These are phyloP conservation scores for Xylaria sp. DNA, from an alignment of 2,329 filamentous ascomycete genomes.

Conservation along the genomic window DNA sequence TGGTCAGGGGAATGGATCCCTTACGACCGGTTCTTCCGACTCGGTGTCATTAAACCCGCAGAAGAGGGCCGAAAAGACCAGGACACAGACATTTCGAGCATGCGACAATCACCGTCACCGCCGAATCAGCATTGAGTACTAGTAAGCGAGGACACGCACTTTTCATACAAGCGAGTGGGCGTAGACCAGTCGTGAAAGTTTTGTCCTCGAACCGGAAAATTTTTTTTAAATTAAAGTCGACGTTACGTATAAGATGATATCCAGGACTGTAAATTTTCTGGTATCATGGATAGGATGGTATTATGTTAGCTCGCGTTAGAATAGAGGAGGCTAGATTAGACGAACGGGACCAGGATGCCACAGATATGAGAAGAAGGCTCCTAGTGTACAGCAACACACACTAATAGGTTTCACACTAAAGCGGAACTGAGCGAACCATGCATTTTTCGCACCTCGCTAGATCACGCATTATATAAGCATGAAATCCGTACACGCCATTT, in stretches of 20 bases:
- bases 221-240: background rate
- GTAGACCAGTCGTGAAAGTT: background rate
- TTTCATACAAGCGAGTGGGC: background rate
- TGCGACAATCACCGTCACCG: slow-evolving; percentile 22
- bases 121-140: slow-evolving; percentile 27
- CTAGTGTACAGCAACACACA: too few species aligned
- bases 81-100: background rate
- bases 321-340: background rate
- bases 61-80: background rate
- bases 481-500: background rate
- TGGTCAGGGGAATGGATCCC: slow-evolving; percentile 34
- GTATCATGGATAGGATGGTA: background rate
- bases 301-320: background rate
- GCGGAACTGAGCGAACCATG: background rate
- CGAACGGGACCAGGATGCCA: background rate
- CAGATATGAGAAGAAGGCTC: background rate
- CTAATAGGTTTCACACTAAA: background rate
- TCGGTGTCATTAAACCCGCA: slow-evolving; percentile 21
- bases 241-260: slow-evolving; percentile 1
- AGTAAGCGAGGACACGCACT: slow-evolving; percentile 21
- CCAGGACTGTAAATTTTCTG: background rate
- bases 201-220: too few species aligned
- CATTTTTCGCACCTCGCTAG: background rate
- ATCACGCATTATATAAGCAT: slow-evolving; percentile 1
- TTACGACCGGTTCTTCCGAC: slow-evolving; percentile 24